Conservation (phyloP, 345 rosid species). For the Arabis hirsuta region DNA sequence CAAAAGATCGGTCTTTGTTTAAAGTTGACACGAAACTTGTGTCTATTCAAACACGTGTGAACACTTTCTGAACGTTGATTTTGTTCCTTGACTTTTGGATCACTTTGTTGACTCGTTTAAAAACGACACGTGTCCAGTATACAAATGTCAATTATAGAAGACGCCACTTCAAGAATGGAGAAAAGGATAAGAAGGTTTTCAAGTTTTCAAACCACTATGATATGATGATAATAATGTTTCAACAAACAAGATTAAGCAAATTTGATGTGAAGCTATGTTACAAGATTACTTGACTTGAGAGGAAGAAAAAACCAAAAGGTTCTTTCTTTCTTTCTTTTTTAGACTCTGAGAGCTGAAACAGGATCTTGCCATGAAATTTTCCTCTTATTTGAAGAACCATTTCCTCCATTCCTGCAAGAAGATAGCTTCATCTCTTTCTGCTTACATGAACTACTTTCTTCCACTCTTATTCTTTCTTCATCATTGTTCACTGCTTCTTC, state of each 20-base stretch:
- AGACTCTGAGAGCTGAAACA: slow-evolving; percentile 73
- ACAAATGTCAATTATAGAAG: slow-evolving; percentile 19
- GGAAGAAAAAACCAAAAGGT: neutral
- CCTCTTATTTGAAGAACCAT: slow-evolving; percentile 70
- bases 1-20: neutral
- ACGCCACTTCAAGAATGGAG: slow-evolving; percentile 28
- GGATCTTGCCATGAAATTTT: slow-evolving; percentile 97
- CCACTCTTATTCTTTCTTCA: slow-evolving; percentile 44
- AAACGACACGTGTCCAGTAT: slow-evolving; percentile 23
- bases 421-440: slow-evolving; percentile 60
- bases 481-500: slow-evolving; percentile 29
- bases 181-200: slow-evolving; percentile 34
- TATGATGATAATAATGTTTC: slow-evolving; percentile 6
- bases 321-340: slow-evolving; percentile 31
- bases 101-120: neutral
- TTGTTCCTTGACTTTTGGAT: slow-evolving; percentile 38
- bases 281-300: neutral
- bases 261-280: slow-evolving; percentile 35
- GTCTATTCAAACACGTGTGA: slow-evolving; percentile 29
- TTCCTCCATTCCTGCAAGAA: slow-evolving; percentile 64
- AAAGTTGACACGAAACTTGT: slow-evolving; percentile 11
- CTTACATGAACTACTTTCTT: slow-evolving; percentile 48
- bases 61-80: slow-evolving; percentile 9
- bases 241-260: slow-evolving; percentile 23
- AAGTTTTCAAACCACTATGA: slow-evolving; percentile 15